phyloP scores from a whole-genome alignment of 257 asterid species.

The Ehretia macrophylla region DNA sequence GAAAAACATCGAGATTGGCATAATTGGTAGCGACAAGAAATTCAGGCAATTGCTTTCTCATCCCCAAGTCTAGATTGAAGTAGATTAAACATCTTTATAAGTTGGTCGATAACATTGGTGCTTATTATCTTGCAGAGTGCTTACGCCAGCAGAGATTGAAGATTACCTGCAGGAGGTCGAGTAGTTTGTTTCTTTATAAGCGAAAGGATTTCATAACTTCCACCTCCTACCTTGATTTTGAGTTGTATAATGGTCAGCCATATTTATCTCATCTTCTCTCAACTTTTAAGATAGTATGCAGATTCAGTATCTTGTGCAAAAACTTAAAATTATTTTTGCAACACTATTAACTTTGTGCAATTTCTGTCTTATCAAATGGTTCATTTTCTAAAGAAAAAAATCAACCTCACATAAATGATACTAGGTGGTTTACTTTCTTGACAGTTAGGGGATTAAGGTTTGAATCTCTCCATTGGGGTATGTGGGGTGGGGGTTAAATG shows the following conservation, averaged over 20 bases:
- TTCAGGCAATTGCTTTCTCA: conserved; percentile 47
- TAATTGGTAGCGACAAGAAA: conserved; percentile 75
- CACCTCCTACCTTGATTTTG: background rate
- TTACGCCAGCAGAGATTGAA: conserved; percentile 83
- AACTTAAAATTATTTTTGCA: too few species aligned
- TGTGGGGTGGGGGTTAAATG: too few species aligned
- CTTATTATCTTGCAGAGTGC: conserved; percentile 55
- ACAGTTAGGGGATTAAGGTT: too few species aligned
- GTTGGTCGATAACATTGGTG: conserved; percentile 4
- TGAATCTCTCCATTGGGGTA: too few species aligned
- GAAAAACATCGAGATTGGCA: conserved; percentile 95
- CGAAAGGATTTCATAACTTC: background rate
- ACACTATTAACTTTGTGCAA: too few species aligned
- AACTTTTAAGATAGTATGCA: background rate
- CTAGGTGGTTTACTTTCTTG: too few species aligned
- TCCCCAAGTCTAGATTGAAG: background rate
- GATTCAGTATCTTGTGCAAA: too few species aligned
- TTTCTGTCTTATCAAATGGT: too few species aligned
- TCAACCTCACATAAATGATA: too few species aligned
- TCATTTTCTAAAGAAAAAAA: too few species aligned
- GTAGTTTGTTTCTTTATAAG: conserved; percentile 21
- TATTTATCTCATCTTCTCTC: background rate
- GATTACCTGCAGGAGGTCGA: conserved; percentile 96
- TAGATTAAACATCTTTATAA: background rate
- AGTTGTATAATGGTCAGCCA: too few species aligned